Percentiles rank a stretch among this genome's conserved stretches.
Conservation (phyloP, 305 asterid genomes). For the Fraxinus latifolia region DNA sequence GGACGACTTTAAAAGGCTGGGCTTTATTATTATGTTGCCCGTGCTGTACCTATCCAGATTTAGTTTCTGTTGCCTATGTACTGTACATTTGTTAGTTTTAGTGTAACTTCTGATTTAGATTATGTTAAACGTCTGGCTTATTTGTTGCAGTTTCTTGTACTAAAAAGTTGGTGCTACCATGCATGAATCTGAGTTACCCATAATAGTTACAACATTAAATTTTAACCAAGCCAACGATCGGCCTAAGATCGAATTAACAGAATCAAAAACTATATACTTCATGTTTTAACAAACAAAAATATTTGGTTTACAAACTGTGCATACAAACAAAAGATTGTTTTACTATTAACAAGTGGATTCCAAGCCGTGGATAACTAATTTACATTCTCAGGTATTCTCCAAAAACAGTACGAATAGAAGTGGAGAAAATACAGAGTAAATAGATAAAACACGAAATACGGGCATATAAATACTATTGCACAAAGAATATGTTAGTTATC, state of each 20-base stretch:
- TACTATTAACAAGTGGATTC: slow-evolving; percentile 2
- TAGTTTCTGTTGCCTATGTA: slow-evolving; percentile 7
- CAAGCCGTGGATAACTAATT: slow-evolving; percentile 13
- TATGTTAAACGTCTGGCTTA: no score
- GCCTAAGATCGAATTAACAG: no score
- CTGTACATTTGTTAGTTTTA: slow-evolving; percentile 13
- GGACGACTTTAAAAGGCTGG: slow-evolving; percentile 10
- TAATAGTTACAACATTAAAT: not conserved
- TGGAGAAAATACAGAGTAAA: not conserved
- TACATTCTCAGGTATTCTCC: slow-evolving; percentile 25
- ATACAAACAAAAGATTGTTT: slow-evolving; percentile 12
- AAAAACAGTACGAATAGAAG: not conserved
- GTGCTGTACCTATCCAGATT: not conserved
- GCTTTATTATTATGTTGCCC: slow-evolving; percentile 17
- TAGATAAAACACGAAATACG: slow-evolving; percentile 15
- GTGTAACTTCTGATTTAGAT: no score
- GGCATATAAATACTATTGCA: slow-evolving; percentile 25
- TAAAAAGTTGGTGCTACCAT: not conserved
- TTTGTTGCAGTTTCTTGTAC: not conserved
- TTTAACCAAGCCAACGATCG: not conserved
- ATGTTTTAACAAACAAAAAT: not conserved
- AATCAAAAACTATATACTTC: not conserved
- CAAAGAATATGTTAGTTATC: slow-evolving; percentile 26
- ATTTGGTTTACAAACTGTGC: not conserved
- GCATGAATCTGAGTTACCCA: no score